phyloP scores from a whole-genome alignment of 352 stramenopile species.

The Globisporangium ultimum region DNA sequence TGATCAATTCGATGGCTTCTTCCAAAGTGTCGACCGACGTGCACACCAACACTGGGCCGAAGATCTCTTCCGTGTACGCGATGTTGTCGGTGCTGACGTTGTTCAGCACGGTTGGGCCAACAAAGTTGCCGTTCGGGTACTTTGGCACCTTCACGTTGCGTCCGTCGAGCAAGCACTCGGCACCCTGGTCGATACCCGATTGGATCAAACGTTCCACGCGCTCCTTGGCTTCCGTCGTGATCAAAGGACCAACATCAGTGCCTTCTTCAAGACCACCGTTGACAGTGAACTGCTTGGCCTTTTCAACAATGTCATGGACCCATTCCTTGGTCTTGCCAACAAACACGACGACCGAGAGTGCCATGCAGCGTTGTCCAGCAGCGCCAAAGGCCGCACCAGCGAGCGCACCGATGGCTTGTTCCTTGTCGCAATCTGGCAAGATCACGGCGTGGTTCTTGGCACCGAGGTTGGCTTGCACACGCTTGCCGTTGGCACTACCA shows the following conservation, averaged over 20 bases:
- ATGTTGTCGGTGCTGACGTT: conserved; percentile 83
- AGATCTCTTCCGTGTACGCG: conserved; percentile 95
- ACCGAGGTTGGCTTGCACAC: conserved; percentile 95
- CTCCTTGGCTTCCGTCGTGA: conserved; percentile 86
- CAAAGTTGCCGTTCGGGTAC: conserved; percentile 95
- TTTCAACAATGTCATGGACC: conserved; percentile 89
- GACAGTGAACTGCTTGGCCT: conserved; percentile 90
- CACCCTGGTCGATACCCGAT: conserved; percentile 87
- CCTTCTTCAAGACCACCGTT: conserved; percentile 77
- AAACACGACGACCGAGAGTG: conserved; percentile 93
- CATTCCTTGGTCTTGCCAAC: conserved; percentile 94
- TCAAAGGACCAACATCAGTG: conserved; percentile 87
- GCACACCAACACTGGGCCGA: conserved; percentile 95
- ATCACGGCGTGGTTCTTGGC: conserved; percentile 99
- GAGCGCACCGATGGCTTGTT: conserved; percentile 84
- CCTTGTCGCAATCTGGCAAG: conserved; percentile 92
- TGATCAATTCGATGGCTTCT: conserved; percentile 95
- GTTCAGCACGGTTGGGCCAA: conserved; percentile 93
- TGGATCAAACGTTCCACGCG: conserved; percentile 89
- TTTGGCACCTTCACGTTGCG: conserved; percentile 86
- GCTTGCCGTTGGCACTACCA: conserved; percentile 89
- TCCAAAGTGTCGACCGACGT: conserved; percentile 92
- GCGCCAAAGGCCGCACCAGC: conserved; percentile 94
- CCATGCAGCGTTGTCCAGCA: conserved; percentile 98
- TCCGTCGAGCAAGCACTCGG: conserved; percentile 90